phyloP scores from a whole-genome alignment of 2,329 filamentous ascomycete genomes.

The Peltaster fructicola region DNA sequence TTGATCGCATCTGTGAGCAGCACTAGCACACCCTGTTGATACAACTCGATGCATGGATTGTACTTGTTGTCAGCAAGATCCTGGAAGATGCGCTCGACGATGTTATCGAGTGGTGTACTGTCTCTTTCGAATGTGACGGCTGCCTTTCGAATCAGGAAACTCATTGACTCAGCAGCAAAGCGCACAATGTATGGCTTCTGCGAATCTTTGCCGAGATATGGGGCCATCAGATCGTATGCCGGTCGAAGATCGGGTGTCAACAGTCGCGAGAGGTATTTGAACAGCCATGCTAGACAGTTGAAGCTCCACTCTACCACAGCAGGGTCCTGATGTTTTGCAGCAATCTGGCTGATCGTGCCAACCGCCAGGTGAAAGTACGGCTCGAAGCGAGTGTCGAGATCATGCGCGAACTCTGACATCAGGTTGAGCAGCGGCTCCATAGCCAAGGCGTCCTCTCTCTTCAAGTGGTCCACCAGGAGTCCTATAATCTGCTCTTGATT shows the following conservation, averaged over 20 bases:
- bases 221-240: conserved; percentile 65
- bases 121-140: conserved; percentile 62
- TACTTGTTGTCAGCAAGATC: conserved; percentile 45
- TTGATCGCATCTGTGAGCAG: conserved; percentile 72
- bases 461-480: conserved; percentile 57
- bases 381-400: conserved; percentile 73
- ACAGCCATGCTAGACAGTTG: conserved; percentile 79
- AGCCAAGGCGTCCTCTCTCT: conserved; percentile 57
- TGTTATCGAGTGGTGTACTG: conserved; percentile 44
- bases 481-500: conserved; percentile 75
- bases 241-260: conserved; percentile 72
- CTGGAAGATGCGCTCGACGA: conserved; percentile 54
- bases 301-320: conserved; percentile 97
- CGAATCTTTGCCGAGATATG: conserved; percentile 63
- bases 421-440: conserved; percentile 76
- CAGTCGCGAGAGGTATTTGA: conserved; percentile 87
- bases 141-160: conserved; percentile 81
- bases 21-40: conserved; percentile 77
- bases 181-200: conserved; percentile 77
- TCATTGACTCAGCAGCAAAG: conserved; percentile 88
- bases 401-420: conserved; percentile 87
- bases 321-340: conserved; percentile 51
- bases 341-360: conserved; percentile 57
- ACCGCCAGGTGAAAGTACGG: conserved; percentile 68
- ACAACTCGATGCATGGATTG: no score